Conservation (phyloP, 1,139 yeast genomes). For the Candida sp. region DNA sequence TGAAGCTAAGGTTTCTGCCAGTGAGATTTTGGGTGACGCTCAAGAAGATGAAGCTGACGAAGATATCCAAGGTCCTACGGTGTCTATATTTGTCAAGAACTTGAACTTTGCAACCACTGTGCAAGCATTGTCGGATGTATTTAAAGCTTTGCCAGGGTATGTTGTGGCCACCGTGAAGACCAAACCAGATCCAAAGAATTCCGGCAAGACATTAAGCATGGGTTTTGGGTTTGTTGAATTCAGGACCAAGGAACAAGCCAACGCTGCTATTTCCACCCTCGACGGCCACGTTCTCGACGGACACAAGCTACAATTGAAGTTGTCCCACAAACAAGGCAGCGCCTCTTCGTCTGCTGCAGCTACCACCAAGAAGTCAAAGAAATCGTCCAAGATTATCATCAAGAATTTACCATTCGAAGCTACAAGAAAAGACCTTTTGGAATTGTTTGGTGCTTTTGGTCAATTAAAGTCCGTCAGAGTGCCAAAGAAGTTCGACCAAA, state of each 20-base stretch:
- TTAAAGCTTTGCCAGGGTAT: conserved; percentile 79
- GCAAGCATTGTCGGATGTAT: conserved; percentile 57
- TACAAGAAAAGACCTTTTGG: conserved; percentile 87
- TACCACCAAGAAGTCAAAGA: conserved; percentile 39
- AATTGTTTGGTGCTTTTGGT: conserved; percentile 92
- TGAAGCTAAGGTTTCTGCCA: conserved; percentile 34
- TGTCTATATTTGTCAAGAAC: conserved; percentile 90
- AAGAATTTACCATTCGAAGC: conserved; percentile 99
- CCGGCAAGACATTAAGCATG: conserved; percentile 78
- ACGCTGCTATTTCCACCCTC: conserved; percentile 70
- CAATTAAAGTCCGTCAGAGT: conserved; percentile 93
- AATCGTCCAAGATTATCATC: conserved; percentile 79
- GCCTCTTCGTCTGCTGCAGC: conserved; percentile 19
- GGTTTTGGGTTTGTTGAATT: conserved; percentile 98
- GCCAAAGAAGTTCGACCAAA: conserved; percentile 94
- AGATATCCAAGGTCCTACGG: conserved; percentile 66
- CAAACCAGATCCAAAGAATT: conserved; percentile 83
- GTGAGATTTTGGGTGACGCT: conserved; percentile 33
- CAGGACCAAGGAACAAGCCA: conserved; percentile 76
- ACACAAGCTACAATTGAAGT: conserved; percentile 85
- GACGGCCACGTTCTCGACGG: conserved; percentile 88
- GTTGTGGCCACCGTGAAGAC: conserved; percentile 84
- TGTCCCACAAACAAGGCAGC: conserved; percentile 70
- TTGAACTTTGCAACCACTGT: conserved; percentile 83
- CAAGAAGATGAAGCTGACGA: conserved; percentile 48